Conservation (phyloP, 2,329 filamentous ascomycete genomes). For the Paraphaeosphaeria minitans region DNA sequence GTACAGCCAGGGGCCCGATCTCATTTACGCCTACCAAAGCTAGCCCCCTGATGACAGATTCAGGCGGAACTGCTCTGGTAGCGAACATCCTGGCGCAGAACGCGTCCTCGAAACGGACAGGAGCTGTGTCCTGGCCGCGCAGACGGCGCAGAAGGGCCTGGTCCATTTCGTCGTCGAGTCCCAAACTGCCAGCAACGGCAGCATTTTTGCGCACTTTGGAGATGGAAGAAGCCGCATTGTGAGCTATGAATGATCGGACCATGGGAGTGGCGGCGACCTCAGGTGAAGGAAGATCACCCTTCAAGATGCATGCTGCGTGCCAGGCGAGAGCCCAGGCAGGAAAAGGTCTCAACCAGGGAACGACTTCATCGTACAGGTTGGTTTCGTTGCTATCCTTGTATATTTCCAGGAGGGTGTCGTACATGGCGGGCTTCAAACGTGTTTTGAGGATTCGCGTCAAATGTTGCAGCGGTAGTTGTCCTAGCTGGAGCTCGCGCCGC, state of each 20-base stretch:
- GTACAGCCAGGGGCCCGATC: constrained; percentile 77
- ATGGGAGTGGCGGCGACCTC: constrained; percentile 36
- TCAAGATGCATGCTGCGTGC: constrained; percentile 47
- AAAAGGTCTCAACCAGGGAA: constrained; percentile 36
- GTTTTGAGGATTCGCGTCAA: constrained; percentile 19
- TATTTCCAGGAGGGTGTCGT: constrained; percentile 42
- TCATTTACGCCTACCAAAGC: constrained; percentile 71
- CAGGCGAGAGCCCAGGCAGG: constrained; percentile 41
- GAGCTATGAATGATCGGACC: constrained; percentile 35
- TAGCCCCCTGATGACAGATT: constrained; percentile 72
- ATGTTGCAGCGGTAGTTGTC: constrained; percentile 30
- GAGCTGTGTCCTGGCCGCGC: constrained; percentile 50
- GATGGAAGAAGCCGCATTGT: constrained; percentile 22
- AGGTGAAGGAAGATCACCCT: constrained; percentile 46
- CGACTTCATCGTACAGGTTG: constrained; percentile 50
- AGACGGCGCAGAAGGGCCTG: constrained; percentile 42
- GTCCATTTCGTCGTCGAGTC: constrained; percentile 26
- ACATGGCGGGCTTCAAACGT: constrained; percentile 21
- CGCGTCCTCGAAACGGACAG: constrained; percentile 60
- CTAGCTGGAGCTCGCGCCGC: constrained; percentile 29
- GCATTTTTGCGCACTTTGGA: constrained; percentile 14
- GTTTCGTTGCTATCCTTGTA: constrained; percentile 46
- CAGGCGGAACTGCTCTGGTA: constrained; percentile 72
- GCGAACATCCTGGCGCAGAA: constrained; percentile 84
- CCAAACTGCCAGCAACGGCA: constrained; percentile 12